Evolutionary conservation across 768 basidiomycete genomes (phyloP).

Genomic region (Plicaturopsis crispa): DNA sequence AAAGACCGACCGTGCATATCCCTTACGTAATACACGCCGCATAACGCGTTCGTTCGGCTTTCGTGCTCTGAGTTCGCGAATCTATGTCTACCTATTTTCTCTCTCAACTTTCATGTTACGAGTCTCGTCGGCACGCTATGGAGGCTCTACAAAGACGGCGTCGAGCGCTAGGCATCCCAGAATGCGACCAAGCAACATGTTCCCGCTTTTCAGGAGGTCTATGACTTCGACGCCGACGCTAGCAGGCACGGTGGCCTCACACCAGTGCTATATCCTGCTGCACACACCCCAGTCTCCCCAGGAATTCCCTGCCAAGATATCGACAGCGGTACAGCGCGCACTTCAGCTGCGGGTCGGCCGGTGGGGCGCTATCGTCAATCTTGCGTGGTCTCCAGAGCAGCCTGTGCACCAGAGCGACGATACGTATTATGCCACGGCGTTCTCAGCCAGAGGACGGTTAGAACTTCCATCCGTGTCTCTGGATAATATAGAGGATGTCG

Average conservation of each 20-base stretch:
- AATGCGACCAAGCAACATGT: no score
- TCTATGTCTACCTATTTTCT: no score
- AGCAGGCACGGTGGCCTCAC: slow-evolving; percentile 45
- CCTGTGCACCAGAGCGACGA: slow-evolving; percentile 12
- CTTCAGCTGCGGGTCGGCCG: slow-evolving; percentile 34
- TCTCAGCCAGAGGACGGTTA: slow-evolving; percentile 34
- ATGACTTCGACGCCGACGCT: no score
- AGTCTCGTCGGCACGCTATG: no score
- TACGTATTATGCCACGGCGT: slow-evolving; percentile 37
- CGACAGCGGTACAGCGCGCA: slow-evolving; percentile 42
- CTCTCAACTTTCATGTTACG: no score
- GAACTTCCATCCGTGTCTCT: slow-evolving; percentile 41
- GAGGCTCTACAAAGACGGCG: no score
- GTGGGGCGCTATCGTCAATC: slow-evolving; percentile 55
- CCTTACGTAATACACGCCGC: no score
- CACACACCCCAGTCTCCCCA: slow-evolving; percentile 41
- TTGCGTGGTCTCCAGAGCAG: slow-evolving; percentile 39
- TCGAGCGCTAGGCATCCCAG: no score
- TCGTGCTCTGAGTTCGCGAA: no score
- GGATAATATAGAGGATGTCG: slow-evolving; percentile 44
- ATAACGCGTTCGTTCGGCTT: no score
- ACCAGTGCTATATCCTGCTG: slow-evolving; percentile 49
- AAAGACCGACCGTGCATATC: no score
- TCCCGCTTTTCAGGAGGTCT: no score
- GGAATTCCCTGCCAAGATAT: slow-evolving; percentile 36